phyloP scores from a whole-genome alignment of 768 basidiomycete species.

The Plicaturopsis crispa region DNA sequence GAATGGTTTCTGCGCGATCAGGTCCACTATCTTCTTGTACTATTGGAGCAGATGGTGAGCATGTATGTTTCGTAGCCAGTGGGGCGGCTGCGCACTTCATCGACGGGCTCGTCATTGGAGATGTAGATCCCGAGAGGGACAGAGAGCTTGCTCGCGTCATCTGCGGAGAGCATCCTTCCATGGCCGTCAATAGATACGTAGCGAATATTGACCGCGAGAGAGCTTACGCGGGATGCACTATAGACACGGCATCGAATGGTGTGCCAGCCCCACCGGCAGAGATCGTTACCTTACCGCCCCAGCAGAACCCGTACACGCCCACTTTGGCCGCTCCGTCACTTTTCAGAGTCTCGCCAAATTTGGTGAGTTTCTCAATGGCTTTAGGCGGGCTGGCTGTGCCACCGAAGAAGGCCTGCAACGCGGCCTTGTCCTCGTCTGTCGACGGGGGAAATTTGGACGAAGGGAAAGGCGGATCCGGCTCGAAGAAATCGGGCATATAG shows the following conservation, averaged over 20 bases:
- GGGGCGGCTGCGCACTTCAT: slow-evolving; percentile 32
- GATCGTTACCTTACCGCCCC: slow-evolving; percentile 49
- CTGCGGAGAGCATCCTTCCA: slow-evolving; percentile 39
- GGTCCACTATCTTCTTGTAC: slow-evolving; percentile 43
- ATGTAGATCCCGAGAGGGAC: slow-evolving; percentile 50
- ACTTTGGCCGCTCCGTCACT: slow-evolving; percentile 34
- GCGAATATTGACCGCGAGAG: not conserved
- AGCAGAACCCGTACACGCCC: slow-evolving; percentile 50
- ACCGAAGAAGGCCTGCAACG: slow-evolving; percentile 51
- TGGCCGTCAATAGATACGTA: not conserved
- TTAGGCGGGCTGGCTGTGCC: slow-evolving; percentile 37
- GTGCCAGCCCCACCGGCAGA: slow-evolving; percentile 27
- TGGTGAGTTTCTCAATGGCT: slow-evolving; percentile 30
- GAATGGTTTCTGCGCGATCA: slow-evolving; percentile 42
- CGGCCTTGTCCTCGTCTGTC: slow-evolving; percentile 41
- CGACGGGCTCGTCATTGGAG: slow-evolving; percentile 49
- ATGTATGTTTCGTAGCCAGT: not conserved
- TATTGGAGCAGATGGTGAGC: slow-evolving; percentile 10
- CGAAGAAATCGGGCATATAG: slow-evolving; percentile 64
- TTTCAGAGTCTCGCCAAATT: slow-evolving; percentile 35
- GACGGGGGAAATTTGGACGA: slow-evolving; percentile 44
- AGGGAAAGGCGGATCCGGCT: slow-evolving; percentile 42
- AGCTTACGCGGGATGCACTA: slow-evolving; percentile 53
- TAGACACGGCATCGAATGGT: slow-evolving; percentile 40
- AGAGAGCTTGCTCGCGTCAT: slow-evolving; percentile 41